Evolutionary conservation across 2,329 filamentous ascomycete genomes (phyloP).

Genomic region (Hypoxylon sp.): DNA sequence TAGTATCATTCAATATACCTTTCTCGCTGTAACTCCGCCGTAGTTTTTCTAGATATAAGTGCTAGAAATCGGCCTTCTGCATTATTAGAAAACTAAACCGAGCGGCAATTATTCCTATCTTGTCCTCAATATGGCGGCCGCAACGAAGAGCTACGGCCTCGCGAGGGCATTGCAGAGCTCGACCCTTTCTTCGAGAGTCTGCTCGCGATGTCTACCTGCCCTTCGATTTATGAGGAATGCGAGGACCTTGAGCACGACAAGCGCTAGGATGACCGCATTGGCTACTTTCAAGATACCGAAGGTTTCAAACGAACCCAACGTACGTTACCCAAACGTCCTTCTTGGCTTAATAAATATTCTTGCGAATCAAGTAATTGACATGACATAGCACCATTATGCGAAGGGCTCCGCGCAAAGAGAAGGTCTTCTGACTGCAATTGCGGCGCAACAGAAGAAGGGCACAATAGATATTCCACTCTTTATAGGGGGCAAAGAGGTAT

Average conservation of each 20-base stretch:
- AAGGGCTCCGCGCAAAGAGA: conserved; percentile 86
- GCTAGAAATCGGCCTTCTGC: conserved; percentile 9
- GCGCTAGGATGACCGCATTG: conserved; percentile 68
- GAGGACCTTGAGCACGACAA: conserved; percentile 53
- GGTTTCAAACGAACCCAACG: conserved; percentile 95
- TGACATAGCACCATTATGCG: conserved; percentile 83
- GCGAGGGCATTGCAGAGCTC: conserved; percentile 45
- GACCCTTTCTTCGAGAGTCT: conserved; percentile 35
- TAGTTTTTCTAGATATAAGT: background rate
- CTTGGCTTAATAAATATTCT: background rate
- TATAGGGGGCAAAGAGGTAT: conserved; percentile 84
- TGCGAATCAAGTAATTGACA: conserved; percentile 6
- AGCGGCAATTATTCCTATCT: conserved; percentile 9
- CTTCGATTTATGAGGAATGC: conserved; percentile 28
- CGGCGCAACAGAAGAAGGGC: conserved; percentile 75
- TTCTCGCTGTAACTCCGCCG: background rate
- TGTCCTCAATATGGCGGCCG: conserved; percentile 45
- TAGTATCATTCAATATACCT: conserved; percentile 20
- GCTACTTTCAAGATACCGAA: conserved; percentile 90
- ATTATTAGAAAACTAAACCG: background rate
- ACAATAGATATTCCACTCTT: conserved; percentile 86
- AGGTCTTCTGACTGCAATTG: conserved; percentile 81
- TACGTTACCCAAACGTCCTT: conserved; percentile 63
- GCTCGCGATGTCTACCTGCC: conserved; percentile 36
- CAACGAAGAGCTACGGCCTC: conserved; percentile 47